Percentiles rank a stretch among this genome's conserved stretches.
phyloP scores from a whole-genome alignment of 495 filamentous ascomycete species.

The Aspergillus ellipticus region DNA sequence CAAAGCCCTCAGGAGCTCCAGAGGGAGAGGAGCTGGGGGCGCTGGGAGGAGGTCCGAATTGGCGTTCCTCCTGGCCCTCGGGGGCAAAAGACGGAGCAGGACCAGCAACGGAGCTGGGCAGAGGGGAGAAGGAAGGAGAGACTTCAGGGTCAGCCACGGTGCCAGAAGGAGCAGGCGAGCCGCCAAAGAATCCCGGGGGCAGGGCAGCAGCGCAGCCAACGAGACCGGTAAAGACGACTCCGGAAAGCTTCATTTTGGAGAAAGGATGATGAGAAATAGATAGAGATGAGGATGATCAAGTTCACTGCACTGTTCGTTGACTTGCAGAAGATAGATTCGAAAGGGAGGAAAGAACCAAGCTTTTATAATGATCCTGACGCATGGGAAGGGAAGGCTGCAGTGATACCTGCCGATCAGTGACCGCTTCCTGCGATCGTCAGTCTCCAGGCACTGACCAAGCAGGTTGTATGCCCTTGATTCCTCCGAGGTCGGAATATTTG shows the following conservation, averaged over 20 bases:
- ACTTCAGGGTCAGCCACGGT: background rate
- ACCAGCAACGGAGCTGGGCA: background rate
- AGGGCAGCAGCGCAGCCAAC: background rate
- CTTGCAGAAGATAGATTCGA: background rate
- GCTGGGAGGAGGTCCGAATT: background rate
- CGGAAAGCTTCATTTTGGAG: background rate
- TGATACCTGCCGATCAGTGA: background rate
- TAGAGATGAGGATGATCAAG: background rate
- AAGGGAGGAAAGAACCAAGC: background rate
- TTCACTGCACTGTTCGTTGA: background rate
- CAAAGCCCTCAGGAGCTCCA: background rate
- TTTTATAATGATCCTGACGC: background rate
- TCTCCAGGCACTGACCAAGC: background rate
- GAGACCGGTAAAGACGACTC: background rate
- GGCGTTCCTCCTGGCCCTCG: background rate
- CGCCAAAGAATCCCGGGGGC: background rate
- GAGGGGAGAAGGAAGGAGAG: background rate
- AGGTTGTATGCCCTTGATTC: background rate
- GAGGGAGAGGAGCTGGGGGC: background rate
- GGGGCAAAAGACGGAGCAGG: background rate
- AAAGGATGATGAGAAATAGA: background rate
- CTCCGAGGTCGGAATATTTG: background rate
- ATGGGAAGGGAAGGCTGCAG: background rate
- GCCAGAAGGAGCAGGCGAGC: background rate
- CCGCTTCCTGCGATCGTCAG: background rate